Evolutionary conservation across 768 basidiomycete genomes (phyloP).

Genomic region (Trametopsis cervina): DNA sequence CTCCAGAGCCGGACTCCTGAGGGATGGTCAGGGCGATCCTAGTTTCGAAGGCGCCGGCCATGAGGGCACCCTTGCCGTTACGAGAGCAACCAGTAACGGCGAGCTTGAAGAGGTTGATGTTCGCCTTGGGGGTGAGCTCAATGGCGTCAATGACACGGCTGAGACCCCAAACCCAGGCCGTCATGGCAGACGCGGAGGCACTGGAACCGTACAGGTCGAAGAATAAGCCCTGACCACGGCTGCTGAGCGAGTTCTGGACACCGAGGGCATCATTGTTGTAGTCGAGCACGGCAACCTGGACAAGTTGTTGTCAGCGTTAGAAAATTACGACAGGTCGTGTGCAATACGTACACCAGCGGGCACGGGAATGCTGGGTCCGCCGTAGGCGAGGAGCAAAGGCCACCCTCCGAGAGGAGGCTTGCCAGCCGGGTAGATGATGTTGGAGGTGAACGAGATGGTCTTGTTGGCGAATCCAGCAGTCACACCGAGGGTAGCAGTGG

Average conservation of each 20-base stretch:
- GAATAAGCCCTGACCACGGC: constrained; percentile 51
- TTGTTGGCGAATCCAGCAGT: constrained; percentile 39
- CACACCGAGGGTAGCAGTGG: constrained; percentile 36
- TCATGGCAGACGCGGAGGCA: constrained; percentile 46
- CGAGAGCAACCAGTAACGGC: constrained; percentile 56
- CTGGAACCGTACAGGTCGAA: constrained; percentile 45
- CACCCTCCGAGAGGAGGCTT: constrained; percentile 32
- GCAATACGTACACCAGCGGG: constrained; percentile 20
- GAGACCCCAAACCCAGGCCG: constrained; percentile 58
- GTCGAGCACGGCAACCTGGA: constrained; percentile 35
- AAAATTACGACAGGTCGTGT: not conserved
- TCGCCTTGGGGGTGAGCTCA: constrained; percentile 37
- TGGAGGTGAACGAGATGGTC: constrained; percentile 42
- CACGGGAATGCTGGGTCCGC: constrained; percentile 33
- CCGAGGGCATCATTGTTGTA: constrained; percentile 52
- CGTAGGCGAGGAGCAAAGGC: constrained; percentile 48
- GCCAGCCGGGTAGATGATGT: constrained; percentile 38
- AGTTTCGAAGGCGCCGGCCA: constrained; percentile 51
- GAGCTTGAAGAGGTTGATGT: constrained; percentile 41
- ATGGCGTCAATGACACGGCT: constrained; percentile 56
- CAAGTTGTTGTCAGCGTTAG: no score
- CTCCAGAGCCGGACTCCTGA: constrained; percentile 58
- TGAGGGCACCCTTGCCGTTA: constrained; percentile 54
- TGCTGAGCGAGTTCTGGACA: constrained; percentile 34
- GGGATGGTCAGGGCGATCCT: constrained; percentile 56